Base-by-base conservation (phyloP, 352 stramenopile species). In the Blastocystis sp. region DNA sequence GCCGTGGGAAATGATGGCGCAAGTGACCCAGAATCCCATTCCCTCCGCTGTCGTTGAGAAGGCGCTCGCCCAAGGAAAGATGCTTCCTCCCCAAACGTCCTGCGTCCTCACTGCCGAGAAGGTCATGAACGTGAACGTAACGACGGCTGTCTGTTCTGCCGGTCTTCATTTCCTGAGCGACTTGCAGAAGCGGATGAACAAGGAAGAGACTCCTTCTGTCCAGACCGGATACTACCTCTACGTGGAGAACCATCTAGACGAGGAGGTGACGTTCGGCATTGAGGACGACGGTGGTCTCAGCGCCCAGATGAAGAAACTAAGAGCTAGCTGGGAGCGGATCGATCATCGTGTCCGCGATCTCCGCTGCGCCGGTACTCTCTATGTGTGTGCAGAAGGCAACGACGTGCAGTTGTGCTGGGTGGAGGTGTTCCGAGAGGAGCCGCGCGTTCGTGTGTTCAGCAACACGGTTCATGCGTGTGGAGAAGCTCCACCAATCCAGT, bases 191-290 rank as follows among this genome's bases (percentile, higher is more conserved):
- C 21, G n/a, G 29, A 14, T 18, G 16, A 67, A 59, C 32, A 27
- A 59, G 32, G 32, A 18, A 59, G 51, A 59, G 51, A 32, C 51
- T 6, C 18, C 4, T 59, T 3, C 4, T 27, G 32, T 16, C 32
- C 8, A 57, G 21, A 61, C 9, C 40, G 73, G 73, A 2, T 84
- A 84, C 32, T 84, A 84, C 59, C 49, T 84, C 18, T 56, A 40
- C 6, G n/a, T 84, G 21, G 59, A 84, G 44, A 84, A 84, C 40
- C 11, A 69, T 24, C 59, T 84, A 14, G 73, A 42, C 32, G 2
- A 44, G 0, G 32, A 69, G 16, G 32, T n/a, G 0, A 67, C 40
- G 8, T 84, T 73, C 38, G 54, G 75, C n/a, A 21, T 84, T 11
- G 49, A 56, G 14, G 46, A 67, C 40, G 73, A 84, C 48, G 73